These are phyloP conservation scores for Candida tropicalis DNA, from an alignment of 1,139 yeast genomes.

Conservation along the genomic window DNA sequence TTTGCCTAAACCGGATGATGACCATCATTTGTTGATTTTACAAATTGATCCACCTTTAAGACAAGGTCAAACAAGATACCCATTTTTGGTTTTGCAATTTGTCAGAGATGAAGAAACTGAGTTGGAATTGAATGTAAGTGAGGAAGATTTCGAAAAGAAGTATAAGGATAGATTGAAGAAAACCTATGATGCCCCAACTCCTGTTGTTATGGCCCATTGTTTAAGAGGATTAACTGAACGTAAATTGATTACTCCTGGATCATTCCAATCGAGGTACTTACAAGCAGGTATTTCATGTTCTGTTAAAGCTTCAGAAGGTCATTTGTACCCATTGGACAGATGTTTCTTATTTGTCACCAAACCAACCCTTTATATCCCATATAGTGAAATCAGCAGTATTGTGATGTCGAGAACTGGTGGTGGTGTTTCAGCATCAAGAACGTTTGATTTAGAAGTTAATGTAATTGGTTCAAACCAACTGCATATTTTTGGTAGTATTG, in stretches of 20 bases:
- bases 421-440: constrained; percentile 76
- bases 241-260: constrained; percentile 85
- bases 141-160: constrained; percentile 74
- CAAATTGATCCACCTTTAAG: constrained; percentile 92
- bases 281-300: constrained; percentile 92
- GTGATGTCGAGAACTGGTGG: constrained; percentile 90
- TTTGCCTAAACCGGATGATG: constrained; percentile 91
- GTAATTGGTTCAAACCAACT: constrained; percentile 67
- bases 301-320: constrained; percentile 93
- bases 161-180: constrained; percentile 78
- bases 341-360: constrained; percentile 90
- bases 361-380: constrained; percentile 91
- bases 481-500: constrained; percentile 86
- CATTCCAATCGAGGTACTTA: constrained; percentile 68
- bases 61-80: constrained; percentile 95
- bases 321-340: constrained; percentile 86
- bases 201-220: constrained; percentile 85
- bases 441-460: constrained; percentile 86
- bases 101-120: constrained; percentile 89
- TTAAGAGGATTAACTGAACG: constrained; percentile 89
- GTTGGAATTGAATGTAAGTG: constrained; percentile 83
- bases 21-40: constrained; percentile 82
- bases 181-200: constrained; percentile 80
- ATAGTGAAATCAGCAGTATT: constrained; percentile 72
- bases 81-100: constrained; percentile 88